Evolutionary conservation across 1,139 yeast genomes (phyloP), one percentile per base, ranked within the genome.

Genomic region (Hansenula sp.): DNA sequence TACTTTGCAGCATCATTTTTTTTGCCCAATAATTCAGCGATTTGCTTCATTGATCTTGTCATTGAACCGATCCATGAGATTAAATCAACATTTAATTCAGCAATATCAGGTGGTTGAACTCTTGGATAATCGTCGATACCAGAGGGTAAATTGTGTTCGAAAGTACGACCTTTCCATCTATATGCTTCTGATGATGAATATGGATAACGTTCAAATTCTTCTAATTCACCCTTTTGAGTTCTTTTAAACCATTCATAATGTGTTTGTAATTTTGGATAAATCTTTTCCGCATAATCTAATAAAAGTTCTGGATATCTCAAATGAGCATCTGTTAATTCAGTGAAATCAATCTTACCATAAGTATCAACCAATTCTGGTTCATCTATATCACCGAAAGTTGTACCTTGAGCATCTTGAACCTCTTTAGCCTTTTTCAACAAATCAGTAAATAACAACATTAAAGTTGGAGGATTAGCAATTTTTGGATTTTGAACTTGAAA

Each of bases 51-150:
- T 0, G 96, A 79, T 51, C 82, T 73, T 0, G 96, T 79, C 96
- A 93, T 89, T 17, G 87, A 82, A 10, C 96, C 98, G 47, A 93
- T 79, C 99, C 99, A 93, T 11, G 95, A 76, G 42, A 91, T 68
- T 46, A 93, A 71, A 61, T 93, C 99, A 25, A 94, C 93, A 57
- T 93, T 88, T 41, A 93, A 70, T 64, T 93, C 99, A 0, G 95
- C 96, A 34, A 84, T 73, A 62, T 89, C 96, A 1, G 94, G 93
- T 11, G 79, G 81, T 32, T 72, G 67, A 0, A 90, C 85, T 50
- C 99, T 77, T 30, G 99, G 99, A 59, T 91, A 93, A 61, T 93
- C 99, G 63, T 93, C 99, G 36, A 93, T 63, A 0, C 99, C 99
- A 65, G 96, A 85, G 3, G 99, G 94, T 45, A 93, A 71, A 60